These are phyloP conservation scores for Aureobasidium sp. DNA, from an alignment of 2,329 filamentous ascomycete species.

Conservation along the genomic window DNA sequence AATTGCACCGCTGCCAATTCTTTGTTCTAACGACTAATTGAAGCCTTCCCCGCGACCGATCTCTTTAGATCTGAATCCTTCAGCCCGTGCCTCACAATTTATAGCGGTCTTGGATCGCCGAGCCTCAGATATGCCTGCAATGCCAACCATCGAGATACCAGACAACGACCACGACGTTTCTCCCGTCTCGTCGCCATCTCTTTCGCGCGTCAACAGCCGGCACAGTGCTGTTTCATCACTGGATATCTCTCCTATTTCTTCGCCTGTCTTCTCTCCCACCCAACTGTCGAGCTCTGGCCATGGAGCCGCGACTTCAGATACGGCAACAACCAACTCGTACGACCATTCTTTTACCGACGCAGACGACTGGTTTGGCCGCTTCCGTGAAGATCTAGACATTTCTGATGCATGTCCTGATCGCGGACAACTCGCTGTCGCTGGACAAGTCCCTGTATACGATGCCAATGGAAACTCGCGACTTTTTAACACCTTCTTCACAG, in stretches of 20 bases:
- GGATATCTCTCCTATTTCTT: slow-evolving; percentile 2
- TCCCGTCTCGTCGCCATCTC: slow-evolving; percentile 11
- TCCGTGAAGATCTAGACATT: slow-evolving; percentile 24
- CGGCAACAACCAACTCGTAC: neutral
- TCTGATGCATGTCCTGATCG: slow-evolving; percentile 28
- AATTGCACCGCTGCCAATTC: neutral
- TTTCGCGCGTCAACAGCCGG: slow-evolving; percentile 9
- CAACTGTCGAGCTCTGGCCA: neutral
- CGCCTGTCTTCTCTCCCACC: slow-evolving; percentile 11
- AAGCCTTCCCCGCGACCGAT: slow-evolving; percentile 8
- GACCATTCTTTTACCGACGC: slow-evolving; percentile 16
- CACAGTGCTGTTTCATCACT: slow-evolving; percentile 11
- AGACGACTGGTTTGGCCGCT: slow-evolving; percentile 29
- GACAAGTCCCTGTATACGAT: slow-evolving; percentile 47
- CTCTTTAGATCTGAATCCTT: slow-evolving; percentile 3
- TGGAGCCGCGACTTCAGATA: slow-evolving; percentile 4
- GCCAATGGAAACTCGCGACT: slow-evolving; percentile 49
- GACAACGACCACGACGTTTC: slow-evolving; percentile 7
- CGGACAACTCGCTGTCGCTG: slow-evolving; percentile 25
- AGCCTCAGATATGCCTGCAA: slow-evolving; percentile 1
- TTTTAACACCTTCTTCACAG: slow-evolving; percentile 57
- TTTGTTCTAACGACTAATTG: neutral
- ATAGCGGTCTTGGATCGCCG: slow-evolving; percentile 1
- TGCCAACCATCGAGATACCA: neutral
- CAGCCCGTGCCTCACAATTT: slow-evolving; percentile 3